Evolutionary conservation across 2,329 filamentous ascomycete species (phyloP).

Genomic region (Cladosporium sp.): DNA sequence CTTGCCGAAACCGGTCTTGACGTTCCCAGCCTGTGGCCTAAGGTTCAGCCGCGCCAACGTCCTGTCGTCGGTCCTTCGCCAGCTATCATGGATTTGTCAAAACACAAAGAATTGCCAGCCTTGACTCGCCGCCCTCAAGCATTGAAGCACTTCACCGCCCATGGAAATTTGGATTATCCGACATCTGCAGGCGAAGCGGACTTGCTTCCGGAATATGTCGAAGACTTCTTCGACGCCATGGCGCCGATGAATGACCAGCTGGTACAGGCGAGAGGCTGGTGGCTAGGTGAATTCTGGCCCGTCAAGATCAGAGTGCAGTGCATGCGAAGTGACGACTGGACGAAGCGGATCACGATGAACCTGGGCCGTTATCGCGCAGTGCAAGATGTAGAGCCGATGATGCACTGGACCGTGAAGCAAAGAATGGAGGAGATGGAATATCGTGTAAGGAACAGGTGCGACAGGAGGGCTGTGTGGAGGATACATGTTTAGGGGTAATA

Average conservation of each 20-base stretch:
- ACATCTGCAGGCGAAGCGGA: conserved; percentile 22
- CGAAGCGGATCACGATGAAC: conserved; percentile 44
- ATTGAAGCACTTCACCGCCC: conserved; percentile 16
- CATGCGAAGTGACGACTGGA: conserved; percentile 39
- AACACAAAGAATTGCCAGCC: conserved; percentile 7
- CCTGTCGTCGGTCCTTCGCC: conserved; percentile 42
- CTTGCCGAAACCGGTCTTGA: conserved; percentile 48
- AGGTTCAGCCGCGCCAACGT: conserved; percentile 37
- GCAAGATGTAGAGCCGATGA: conserved; percentile 41
- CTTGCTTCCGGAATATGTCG: conserved; percentile 44
- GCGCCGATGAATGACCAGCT: conserved; percentile 47
- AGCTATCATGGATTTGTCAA: conserved; percentile 35
- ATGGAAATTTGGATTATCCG: conserved; percentile 17
- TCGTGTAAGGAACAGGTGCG: conserved; percentile 36
- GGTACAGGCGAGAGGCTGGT: conserved; percentile 43
- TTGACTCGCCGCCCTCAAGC: conserved; percentile 14
- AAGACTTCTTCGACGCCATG: conserved; percentile 49
- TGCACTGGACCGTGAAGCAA: conserved; percentile 50
- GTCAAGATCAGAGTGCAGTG: conserved; percentile 44
- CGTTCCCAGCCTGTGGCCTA: conserved; percentile 45
- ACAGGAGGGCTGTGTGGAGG: conserved; percentile 40
- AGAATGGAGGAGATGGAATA: conserved; percentile 42
- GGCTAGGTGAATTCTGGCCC: conserved; percentile 49
- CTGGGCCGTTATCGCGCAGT: conserved; percentile 43
- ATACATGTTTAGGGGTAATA: conserved; percentile 26